A percentile compares a stretch with the other conserved stretches of the same genome.
Evolutionary conservation across 1,284 basidiomycete genomes (phyloP).

Genomic region (Cryptococcus sp.): DNA sequence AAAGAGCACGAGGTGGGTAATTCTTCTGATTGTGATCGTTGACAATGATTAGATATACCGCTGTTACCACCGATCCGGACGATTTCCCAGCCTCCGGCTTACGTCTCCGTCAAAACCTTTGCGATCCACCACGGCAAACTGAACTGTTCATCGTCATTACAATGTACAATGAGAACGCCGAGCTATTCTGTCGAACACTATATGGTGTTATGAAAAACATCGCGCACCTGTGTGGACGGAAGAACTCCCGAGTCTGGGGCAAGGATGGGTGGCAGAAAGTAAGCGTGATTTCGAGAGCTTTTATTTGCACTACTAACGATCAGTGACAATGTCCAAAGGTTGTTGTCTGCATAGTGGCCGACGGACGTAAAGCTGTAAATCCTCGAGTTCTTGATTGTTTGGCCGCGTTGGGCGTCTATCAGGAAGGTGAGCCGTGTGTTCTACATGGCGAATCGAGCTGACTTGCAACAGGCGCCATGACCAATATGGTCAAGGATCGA

Average conservation of each 20-base stretch:
- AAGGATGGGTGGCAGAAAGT: slow-evolving; percentile 96
- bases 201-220: slow-evolving; percentile 95
- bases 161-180: slow-evolving; percentile 96
- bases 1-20: slow-evolving; percentile 68
- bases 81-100: slow-evolving; percentile 82
- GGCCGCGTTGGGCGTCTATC: slow-evolving; percentile 60
- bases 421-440: slow-evolving; percentile 51
- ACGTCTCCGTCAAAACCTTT: slow-evolving; percentile 80
- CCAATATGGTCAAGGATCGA: slow-evolving; percentile 82
- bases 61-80: slow-evolving; percentile 90
- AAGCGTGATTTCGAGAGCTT: slow-evolving; percentile 4
- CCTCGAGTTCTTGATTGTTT: slow-evolving; percentile 89
- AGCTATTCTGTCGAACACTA: slow-evolving; percentile 88
- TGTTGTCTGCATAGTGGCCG: slow-evolving; percentile 92
- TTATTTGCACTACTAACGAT: neutral
- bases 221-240: slow-evolving; percentile 83
- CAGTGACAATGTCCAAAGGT: slow-evolving; percentile 59
- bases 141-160: slow-evolving; percentile 95
- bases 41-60: slow-evolving; percentile 61
- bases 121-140: slow-evolving; percentile 67
- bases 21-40: neutral
- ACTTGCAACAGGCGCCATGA: slow-evolving; percentile 68
- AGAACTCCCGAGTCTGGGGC: slow-evolving; percentile 95
- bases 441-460: neutral
- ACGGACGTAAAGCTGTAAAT: slow-evolving; percentile 89